These are phyloP conservation scores for Candida ortonii DNA, from an alignment of 805 yeast species.

Conservation along the genomic window DNA sequence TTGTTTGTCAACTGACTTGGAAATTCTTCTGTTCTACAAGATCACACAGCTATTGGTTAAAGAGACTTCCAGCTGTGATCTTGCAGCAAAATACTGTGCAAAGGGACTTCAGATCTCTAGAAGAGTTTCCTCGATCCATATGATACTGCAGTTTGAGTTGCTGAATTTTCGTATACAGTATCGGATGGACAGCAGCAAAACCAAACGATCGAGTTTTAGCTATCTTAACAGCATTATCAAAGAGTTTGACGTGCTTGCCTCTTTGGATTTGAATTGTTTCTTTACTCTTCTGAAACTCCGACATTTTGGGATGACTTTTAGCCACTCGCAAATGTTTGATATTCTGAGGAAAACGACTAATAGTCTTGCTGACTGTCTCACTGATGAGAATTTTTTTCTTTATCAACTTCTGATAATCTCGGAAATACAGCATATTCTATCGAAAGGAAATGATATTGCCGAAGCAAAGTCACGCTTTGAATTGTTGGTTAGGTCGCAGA, in stretches of 20 bases:
- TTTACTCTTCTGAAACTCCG: conserved; percentile 34
- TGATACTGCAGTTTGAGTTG: conserved; percentile 33
- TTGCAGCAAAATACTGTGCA: conserved; percentile 38
- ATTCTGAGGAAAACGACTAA: conserved; percentile 12
- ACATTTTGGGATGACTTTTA: conserved; percentile 30
- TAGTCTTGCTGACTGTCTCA: conserved; percentile 9
- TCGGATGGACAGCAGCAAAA: conserved; percentile 16
- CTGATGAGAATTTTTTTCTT: conserved; percentile 14
- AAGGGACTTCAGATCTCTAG: conserved; percentile 31
- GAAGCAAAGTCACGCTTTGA: conserved; percentile 20
- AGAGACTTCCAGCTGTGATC: conserved; percentile 41
- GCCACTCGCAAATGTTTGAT: conserved; percentile 27
- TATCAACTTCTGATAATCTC: conserved; percentile 28
- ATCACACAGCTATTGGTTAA: conserved; percentile 37
- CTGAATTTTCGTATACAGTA: conserved; percentile 39
- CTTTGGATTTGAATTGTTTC: conserved; percentile 24
- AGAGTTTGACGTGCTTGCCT: conserved; percentile 19
- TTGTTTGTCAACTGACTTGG: conserved; percentile 31
- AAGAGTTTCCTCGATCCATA: conserved; percentile 23
- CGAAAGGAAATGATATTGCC: conserved; percentile 29
- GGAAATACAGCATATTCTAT: conserved; percentile 32
- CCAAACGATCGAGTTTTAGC: conserved; percentile 27
- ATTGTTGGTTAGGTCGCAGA: conserved; percentile 17
- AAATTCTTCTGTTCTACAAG: conserved; percentile 34
- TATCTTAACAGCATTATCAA: conserved; percentile 31